These are phyloP conservation scores for Scutellaria minor DNA, from an alignment of 257 asterid genomes.

Conservation along the genomic window DNA sequence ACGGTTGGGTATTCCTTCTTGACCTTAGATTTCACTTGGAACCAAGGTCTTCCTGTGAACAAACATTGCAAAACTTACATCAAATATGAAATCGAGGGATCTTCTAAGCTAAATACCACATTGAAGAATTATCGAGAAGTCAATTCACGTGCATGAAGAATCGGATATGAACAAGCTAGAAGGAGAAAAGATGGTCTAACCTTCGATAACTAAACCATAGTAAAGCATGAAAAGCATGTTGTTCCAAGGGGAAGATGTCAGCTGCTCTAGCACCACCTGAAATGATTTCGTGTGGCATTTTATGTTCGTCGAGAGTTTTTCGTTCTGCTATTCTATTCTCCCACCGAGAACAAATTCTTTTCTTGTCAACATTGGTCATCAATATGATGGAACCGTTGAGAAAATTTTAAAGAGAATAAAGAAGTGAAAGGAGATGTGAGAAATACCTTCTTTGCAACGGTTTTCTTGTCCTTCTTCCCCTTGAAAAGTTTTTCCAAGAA, in stretches of 20 bases:
- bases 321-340: too few relatives aligned
- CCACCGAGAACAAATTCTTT: too few relatives aligned
- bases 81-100: too few relatives aligned
- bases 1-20: conserved; percentile 78
- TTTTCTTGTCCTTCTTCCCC: conserved; percentile 82
- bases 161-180: background rate
- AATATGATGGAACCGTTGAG: too few relatives aligned
- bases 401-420: background rate
- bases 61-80: background rate
- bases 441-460: conserved; percentile 82
- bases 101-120: too few relatives aligned
- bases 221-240: conserved; percentile 87
- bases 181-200: conserved; percentile 46
- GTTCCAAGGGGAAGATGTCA: conserved; percentile 84
- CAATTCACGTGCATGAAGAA: background rate
- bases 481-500: conserved; percentile 79
- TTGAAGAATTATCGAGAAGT: too few relatives aligned
- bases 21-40: conserved; percentile 75
- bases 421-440: background rate
- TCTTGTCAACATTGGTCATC: too few relatives aligned
- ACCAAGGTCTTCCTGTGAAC: conserved; percentile 73
- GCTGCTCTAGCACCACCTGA: conserved; percentile 89
- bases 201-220: conserved; percentile 79
- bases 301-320: too few relatives aligned
- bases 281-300: conserved; percentile 26